phyloP scores from a whole-genome alignment of 2,329 filamentous ascomycete species.

The Aspergillus unguis region DNA sequence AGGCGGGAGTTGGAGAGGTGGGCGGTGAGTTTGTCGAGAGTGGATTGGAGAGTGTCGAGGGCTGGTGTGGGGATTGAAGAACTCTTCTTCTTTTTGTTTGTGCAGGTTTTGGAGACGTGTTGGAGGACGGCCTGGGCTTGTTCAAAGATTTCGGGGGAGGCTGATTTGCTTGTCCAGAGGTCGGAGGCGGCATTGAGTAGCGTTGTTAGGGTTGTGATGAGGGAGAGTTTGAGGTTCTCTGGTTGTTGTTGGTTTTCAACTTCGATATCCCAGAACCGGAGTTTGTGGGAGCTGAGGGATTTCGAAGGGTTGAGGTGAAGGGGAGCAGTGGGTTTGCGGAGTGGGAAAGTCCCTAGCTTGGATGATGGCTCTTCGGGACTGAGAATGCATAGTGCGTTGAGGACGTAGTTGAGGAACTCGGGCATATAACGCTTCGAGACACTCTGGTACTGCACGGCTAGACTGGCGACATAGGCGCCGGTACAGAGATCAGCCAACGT shows the following conservation, averaged over 20 bases:
- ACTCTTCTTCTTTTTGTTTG: not conserved
- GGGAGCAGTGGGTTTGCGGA: slow-evolving; percentile 54
- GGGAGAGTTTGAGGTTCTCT: slow-evolving; percentile 54
- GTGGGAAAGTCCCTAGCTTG: slow-evolving; percentile 57
- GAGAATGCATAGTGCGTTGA: slow-evolving; percentile 69
- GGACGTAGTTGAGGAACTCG: slow-evolving; percentile 76
- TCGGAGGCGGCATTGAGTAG: slow-evolving; percentile 67
- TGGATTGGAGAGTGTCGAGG: slow-evolving; percentile 29
- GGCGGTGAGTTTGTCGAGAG: slow-evolving; percentile 37
- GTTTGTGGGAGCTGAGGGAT: slow-evolving; percentile 45
- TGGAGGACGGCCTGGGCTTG: slow-evolving; percentile 59
- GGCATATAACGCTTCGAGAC: slow-evolving; percentile 85
- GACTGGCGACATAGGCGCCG: slow-evolving; percentile 74
- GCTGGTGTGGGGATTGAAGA: slow-evolving; percentile 44
- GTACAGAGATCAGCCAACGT: slow-evolving; percentile 64
- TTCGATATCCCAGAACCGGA: slow-evolving; percentile 59
- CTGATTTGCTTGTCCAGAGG: slow-evolving; percentile 68
- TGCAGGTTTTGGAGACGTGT: slow-evolving; percentile 58
- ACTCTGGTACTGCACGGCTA: slow-evolving; percentile 77
- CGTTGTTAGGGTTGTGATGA: slow-evolving; percentile 61
- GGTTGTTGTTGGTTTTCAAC: slow-evolving; percentile 12
- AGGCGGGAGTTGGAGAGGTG: slow-evolving; percentile 58
- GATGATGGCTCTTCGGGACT: slow-evolving; percentile 53
- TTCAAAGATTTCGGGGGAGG: slow-evolving; percentile 75
- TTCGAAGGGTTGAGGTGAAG: slow-evolving; percentile 47